These are phyloP conservation scores for Auxenochlorella protothecoides DNA, from an alignment of 139 green algal species.

Conservation along the genomic window DNA sequence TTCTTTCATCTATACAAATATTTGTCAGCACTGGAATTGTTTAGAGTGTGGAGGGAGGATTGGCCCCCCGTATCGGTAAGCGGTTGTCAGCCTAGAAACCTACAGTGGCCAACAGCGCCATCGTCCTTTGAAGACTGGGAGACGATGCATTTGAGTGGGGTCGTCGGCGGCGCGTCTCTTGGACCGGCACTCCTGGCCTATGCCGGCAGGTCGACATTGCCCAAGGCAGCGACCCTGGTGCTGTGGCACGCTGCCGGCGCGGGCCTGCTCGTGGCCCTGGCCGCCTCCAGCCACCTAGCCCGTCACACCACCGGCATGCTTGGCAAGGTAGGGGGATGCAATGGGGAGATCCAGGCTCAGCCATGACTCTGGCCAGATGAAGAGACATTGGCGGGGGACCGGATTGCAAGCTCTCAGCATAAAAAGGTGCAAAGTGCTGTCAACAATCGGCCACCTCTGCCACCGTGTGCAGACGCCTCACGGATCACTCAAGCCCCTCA, in stretches of 20 bases:
- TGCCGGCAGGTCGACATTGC: constrained; percentile 1
- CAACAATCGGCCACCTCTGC: neutral
- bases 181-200: constrained; percentile 7
- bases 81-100: too few relatives aligned
- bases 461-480: constrained; percentile 6
- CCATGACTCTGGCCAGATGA: too few relatives aligned
- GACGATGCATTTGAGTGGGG: constrained; percentile 15
- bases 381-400: too few relatives aligned
- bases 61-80: too few relatives aligned
- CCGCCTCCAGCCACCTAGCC: constrained; percentile 24
- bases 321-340: constrained; percentile 28
- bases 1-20: too few relatives aligned
- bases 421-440: neutral
- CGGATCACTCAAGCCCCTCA: constrained; percentile 23
- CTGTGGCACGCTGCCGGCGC: constrained; percentile 22
- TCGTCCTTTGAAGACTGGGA: too few relatives aligned
- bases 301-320: constrained; percentile 30
- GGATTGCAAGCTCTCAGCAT: too few relatives aligned
- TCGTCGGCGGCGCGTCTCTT: constrained; percentile 10
- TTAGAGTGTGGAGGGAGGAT: too few relatives aligned
- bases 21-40: too few relatives aligned
- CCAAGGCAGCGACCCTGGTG: constrained; percentile 15
- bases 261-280: constrained; percentile 27
- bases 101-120: too few relatives aligned
- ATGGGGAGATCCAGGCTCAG: neutral